Base-by-base conservation (phyloP, 2,329 filamentous ascomycete species). In the Clarireedia sp. region DNA sequence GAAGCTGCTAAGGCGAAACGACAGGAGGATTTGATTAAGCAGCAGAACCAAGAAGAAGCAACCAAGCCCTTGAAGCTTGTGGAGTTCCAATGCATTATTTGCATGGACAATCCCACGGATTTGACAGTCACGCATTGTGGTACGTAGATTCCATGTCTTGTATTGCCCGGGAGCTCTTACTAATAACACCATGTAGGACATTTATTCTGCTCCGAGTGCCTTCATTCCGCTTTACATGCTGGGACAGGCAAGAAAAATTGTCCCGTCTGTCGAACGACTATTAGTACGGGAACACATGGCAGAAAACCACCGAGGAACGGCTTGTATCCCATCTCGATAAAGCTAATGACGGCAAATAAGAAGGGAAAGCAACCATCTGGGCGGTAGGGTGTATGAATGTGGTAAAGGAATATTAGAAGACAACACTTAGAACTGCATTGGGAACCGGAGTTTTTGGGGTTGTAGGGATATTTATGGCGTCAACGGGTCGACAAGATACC, bases 101-200 rank as follows among this genome's bases (percentile, higher is more conserved):
- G 83, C 69, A 82, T 86, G 80, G 83, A 86, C 58, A 74, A 81
- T 58, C 77, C 74, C 24, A 77, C 75, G 1, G 72, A 74, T 26
- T 63, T 86, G 58, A 84, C 81, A 1, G 78, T 85, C 46, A 86
- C 83, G 2, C 80, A 85, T 67, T 86, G 83, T 68, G 83, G 83
- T 86, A 79, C 60, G 80, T 67, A 33, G 40, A 26, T 37, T 33
- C 40, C 49, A 41, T 47, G 38, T 29, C 3, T 7, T 46, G n/a
- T 38, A 44, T 33, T 26, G 12, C 29, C 24, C 21, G 23, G 33
- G n/a, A 33, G 5, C 17, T 38, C 29, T 10, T 56, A 33, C 57
- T 66, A 55, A 63, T 62, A 51, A 44, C 19, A 44, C 29, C 23
- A 21, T 38, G 26, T 41, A 85, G 83, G 83, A 9, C 83, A 86